A percentile compares a stretch with the other conserved stretches of the same genome.
phyloP scores from a whole-genome alignment of 345 rosid species.

The Erodium maritimum region DNA sequence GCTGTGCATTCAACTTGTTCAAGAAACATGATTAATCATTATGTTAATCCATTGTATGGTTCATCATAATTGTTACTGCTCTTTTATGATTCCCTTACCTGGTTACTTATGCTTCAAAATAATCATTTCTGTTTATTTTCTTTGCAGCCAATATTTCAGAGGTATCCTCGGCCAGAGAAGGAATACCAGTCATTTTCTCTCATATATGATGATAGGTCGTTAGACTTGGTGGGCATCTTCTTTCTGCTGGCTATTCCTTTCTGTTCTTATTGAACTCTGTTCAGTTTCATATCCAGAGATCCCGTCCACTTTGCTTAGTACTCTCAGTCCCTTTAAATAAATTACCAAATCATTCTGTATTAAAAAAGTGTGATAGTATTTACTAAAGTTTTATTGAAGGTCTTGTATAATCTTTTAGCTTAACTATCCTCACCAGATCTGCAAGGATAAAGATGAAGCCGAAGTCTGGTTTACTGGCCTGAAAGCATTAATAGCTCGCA shows the following conservation, averaged over 20 bases:
- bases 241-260: slow-evolving; percentile 2
- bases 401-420: not conserved
- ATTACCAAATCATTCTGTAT: not conserved
- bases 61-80: too few species aligned
- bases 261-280: not conserved
- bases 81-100: not conserved
- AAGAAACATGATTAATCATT: too few species aligned
- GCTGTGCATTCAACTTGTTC: too few species aligned
- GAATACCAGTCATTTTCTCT: slow-evolving; percentile 84
- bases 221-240: slow-evolving; percentile 52
- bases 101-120: not conserved
- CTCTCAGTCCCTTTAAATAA: not conserved
- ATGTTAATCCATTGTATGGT: too few species aligned
- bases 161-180: slow-evolving; percentile 76
- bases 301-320: not conserved
- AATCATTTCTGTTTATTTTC: slow-evolving; percentile 3
- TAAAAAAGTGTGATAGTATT: not conserved
- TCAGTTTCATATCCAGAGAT: not conserved
- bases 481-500: slow-evolving; percentile 51
- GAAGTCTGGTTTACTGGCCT: slow-evolving; percentile 80
- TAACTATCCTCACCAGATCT: slow-evolving; percentile 27
- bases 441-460: slow-evolving; percentile 83
- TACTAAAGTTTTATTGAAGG: not conserved
- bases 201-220: slow-evolving; percentile 51
- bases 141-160: slow-evolving; percentile 66